Evolutionary conservation across 2,329 filamentous ascomycete species (phyloP), one percentile per base, ranked within the genome.

Genomic region (Sporothrix pallida): DNA sequence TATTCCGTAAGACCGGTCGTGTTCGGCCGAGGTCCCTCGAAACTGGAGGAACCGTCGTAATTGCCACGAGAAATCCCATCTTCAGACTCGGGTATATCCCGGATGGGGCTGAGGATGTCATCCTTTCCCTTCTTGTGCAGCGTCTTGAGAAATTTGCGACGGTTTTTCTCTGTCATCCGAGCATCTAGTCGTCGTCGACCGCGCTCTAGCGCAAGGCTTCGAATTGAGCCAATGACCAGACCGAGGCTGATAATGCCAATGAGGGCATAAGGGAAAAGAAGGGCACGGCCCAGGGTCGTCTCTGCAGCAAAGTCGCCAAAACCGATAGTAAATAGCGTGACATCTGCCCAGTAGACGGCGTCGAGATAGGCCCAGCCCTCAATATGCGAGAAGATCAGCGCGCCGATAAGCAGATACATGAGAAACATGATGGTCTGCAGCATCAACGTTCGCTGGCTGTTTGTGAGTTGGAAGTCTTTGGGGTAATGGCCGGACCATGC

Each of bases 391-490:
- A 96, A 97, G 0, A 97, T 83, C 0, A 91, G 87, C 0, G 91
- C 93, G 0, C 95, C 95, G 1, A 94, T 82, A 0, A 93, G 89
- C 0, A 98, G 84, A 85, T 96, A 97, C 67, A 93, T 83, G 70
- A 97, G 90, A 79, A 97, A 93, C 72, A 92, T 84, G 81, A 97
- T 97, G 1, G 94, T 97, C 81, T 98, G 95, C 42, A 97, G 83
- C 85, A 98, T 97, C 26, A 98, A 84, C 0, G 93, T 97, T 10
- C 95, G 88, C 81, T 98, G 95, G 75, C 91, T 92, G 71, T 91
- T 88, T 0, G 92, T 95, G 31, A 97, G 85, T 77, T 87, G 85
- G 77, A 97, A 97, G 78, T 94, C 91, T 77, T 93, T 91, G 7
- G 87, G 87, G 78, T 97, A 97, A 77, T 93, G 92, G 1, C 85